Base-by-base conservation (phyloP, 768 basidiomycete genomes). In the Leccinum barrowsii region DNA sequence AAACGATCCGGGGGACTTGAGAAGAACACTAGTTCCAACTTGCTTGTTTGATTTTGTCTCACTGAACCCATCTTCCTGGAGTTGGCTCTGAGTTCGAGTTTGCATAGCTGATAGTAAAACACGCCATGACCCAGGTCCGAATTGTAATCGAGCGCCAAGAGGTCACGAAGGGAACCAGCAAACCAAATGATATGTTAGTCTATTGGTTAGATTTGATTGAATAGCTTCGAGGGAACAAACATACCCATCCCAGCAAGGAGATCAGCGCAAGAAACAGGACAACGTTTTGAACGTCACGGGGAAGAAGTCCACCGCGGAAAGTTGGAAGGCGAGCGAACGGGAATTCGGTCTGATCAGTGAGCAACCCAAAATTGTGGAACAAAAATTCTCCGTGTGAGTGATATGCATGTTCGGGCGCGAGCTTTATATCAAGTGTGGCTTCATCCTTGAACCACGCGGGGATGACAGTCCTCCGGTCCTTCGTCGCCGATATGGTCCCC, bases 371-470 rank as follows among this genome's bases (percentile, higher is more conserved):
- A 8, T n/a, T 6, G 44, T 5, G 44, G 17, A 28, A 13, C 2
- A 7, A 56, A 34, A 19, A 10, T 40, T 26, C 19, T 24, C 50
- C 49, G 51, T 26, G 40, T 3, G 49, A 17, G 40, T 11, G 11
- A 22, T 37, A 26, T 17, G 40, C 10, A 52, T 52, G 7, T 26
- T 30, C 15, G 6, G 40, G 22, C 7, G 2, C 47, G 51, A 58
- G 44, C 7, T 52, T 49, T 59, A 62, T 68, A 62, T 46, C 6
- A 26, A 22, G 42, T 5, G 48, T 55, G 55, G 62, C 52, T 55
- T 60, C 56, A 69, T 55, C 50, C 32, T 62, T 60, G 59, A 52
- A 40, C 65, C 59, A 54, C 34, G 49, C 54, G n/a, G 40, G 47
- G 30, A 49, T 17, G n/a, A 26, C 1, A 26, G 12, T 30, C 12